Conservation (phyloP, 306 rosid species). For the Fagus sylvatica region DNA sequence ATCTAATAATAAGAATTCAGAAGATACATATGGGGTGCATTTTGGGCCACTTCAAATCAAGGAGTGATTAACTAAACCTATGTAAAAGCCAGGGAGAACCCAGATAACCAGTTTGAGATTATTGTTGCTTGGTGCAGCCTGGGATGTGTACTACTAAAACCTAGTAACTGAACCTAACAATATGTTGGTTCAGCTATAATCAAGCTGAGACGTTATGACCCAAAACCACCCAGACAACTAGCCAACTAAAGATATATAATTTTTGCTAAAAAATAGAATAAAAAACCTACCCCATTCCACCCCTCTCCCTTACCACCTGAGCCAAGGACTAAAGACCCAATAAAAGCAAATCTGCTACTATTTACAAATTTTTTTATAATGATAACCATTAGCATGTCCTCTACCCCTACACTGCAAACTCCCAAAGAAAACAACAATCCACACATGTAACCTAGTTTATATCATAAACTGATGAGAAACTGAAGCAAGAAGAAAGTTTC, state of each 20-base stretch:
- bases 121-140: background rate
- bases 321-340: background rate
- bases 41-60: slow-evolving; percentile 9
- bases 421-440: background rate
- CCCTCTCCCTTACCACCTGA: slow-evolving; percentile 4
- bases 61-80: background rate
- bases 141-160: background rate
- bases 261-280: background rate
- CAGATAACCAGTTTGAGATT: background rate
- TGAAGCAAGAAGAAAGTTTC: background rate
- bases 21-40: background rate
- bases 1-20: background rate
- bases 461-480: background rate
- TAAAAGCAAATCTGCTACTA: background rate
- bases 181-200: background rate
- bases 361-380: background rate
- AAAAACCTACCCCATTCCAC: background rate
- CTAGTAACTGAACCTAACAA: background rate
- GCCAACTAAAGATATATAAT: background rate
- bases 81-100: background rate
- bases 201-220: background rate
- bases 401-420: too few species aligned
- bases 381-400: background rate
- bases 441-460: background rate
- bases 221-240: background rate